Base-by-base conservation (phyloP, 1,284 basidiomycete species). In the Ganoderma lingzhi region DNA sequence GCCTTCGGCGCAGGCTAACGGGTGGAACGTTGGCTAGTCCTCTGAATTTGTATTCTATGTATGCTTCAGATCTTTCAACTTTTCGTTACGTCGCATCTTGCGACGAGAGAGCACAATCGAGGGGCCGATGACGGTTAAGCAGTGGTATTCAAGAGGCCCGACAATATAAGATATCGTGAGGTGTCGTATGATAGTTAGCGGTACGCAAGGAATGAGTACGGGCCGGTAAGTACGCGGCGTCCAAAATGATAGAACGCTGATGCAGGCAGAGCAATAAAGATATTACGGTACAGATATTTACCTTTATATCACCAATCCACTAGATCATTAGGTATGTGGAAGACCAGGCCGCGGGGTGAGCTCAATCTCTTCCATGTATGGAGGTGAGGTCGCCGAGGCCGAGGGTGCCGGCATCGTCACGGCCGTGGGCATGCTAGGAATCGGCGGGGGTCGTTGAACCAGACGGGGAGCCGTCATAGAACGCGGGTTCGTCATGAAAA, bases 1-100 rank as follows among this genome's bases (percentile, higher is more conserved):
- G 62, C 79, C 82, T 48, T 61, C 73, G 23, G 86, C 80, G 69
- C 86, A 85, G 71, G 75, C 85, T 30, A 87, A 87, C 73, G 79
- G 80, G 2, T 81, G 80, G 80, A 80, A 80, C 64, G 79, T 80
- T 51, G 67, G 67, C 32, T 69, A 62, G 63, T 63, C 78, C 75
- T 73, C 66, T 64, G 55, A 67, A 15, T 8, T 42, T 63, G 61
- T 66, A 65, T 67, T 73, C 62, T 56, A 61, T 15, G 15, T 67
- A 30, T 71, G 53, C 35, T 41, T 61, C 6, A 1, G 12, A 15
- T 53, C 45, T 64, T 63, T 70, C 37, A 63, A 51, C 62, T 66
- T 55, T 55, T 6, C 53, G 6, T 23, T 28, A 28, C 28, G 23
- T 28, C 28, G 23, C 12, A 28, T 51, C 23, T 51, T 28, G 23